These are phyloP conservation scores for Phalaenopsis hybrid DNA, from an alignment of 116 monocot genomes.

Conservation along the genomic window DNA sequence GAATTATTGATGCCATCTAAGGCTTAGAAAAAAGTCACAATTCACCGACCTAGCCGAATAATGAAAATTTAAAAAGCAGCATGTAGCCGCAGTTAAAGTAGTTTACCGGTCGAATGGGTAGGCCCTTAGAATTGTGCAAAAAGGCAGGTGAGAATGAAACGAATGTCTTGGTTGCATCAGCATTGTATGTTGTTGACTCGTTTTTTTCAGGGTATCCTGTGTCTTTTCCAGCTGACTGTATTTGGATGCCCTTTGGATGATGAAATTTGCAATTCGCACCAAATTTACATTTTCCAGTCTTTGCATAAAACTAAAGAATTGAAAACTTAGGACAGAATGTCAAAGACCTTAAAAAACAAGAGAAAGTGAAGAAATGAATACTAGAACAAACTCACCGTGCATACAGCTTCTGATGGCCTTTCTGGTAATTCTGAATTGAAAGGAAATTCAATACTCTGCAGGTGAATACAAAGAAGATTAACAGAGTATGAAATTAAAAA, in stretches of 20 bases:
- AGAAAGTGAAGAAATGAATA: neutral
- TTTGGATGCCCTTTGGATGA: constrained; percentile 75
- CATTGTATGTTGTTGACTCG: too few relatives aligned
- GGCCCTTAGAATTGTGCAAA: constrained; percentile 75
- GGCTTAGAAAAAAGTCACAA: neutral
- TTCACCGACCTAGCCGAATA: neutral
- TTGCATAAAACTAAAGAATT: constrained; percentile 58
- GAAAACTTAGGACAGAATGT: neutral
- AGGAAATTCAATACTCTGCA: constrained; percentile 25
- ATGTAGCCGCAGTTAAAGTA: neutral
- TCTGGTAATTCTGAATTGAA: constrained; percentile 55
- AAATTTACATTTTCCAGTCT: constrained; percentile 89
- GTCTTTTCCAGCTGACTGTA: constrained; percentile 20
- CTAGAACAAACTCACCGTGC: constrained; percentile 35
- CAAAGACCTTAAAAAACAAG: neutral
- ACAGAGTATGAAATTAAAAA: neutral
- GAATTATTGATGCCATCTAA: neutral
- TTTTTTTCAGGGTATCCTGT: too few relatives aligned
- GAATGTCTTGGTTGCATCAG: constrained; percentile 18
- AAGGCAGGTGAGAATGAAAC: constrained; percentile 42
- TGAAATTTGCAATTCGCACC: constrained; percentile 79
- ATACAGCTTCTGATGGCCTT: constrained; percentile 77
- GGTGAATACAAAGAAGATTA: constrained; percentile 10
- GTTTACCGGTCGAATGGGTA: constrained; percentile 74
- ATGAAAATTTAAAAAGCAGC: neutral